These are phyloP conservation scores for Cenchrus fungigraminus DNA, from an alignment of 176 grass and related monocot species.

Conservation along the genomic window DNA sequence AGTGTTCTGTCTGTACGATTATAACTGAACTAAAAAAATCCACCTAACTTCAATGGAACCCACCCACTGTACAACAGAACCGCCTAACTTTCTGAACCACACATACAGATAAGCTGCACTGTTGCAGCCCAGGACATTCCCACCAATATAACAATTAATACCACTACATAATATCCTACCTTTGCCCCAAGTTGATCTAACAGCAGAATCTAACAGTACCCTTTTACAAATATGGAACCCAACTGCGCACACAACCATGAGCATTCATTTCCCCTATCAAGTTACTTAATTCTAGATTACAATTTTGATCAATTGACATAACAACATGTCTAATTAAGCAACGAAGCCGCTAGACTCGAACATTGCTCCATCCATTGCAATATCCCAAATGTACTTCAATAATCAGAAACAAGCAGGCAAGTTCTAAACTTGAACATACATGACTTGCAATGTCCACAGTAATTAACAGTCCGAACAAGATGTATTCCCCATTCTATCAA, in stretches of 20 bases:
- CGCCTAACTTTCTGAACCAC: conserved; percentile 15
- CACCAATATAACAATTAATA: conserved; percentile 23
- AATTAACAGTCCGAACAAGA: neutral
- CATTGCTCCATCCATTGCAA: neutral
- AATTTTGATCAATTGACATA: neutral
- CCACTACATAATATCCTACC: neutral
- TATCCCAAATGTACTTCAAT: conserved; percentile 13
- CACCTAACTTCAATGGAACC: conserved; percentile 31
- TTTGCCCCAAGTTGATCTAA: neutral
- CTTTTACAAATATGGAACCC: neutral
- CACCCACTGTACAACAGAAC: conserved; percentile 22
- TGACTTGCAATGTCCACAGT: neutral
- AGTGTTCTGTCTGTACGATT: too few relatives aligned
- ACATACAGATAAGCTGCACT: conserved; percentile 8
- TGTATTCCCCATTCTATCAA: neutral
- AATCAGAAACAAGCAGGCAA: neutral
- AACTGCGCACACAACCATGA: too few relatives aligned
- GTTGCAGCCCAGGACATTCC: conserved; percentile 1
- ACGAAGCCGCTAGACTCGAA: neutral
- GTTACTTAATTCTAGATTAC: neutral
- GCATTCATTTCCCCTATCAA: neutral
- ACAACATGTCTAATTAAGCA: neutral
- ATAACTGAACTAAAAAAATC: neutral
- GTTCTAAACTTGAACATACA: neutral
- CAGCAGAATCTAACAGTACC: conserved; percentile 12